Percentiles rank a stretch among this genome's conserved stretches.
Conservation (phyloP, 768 basidiomycete species). For the Cystobasidium onofrii region DNA sequence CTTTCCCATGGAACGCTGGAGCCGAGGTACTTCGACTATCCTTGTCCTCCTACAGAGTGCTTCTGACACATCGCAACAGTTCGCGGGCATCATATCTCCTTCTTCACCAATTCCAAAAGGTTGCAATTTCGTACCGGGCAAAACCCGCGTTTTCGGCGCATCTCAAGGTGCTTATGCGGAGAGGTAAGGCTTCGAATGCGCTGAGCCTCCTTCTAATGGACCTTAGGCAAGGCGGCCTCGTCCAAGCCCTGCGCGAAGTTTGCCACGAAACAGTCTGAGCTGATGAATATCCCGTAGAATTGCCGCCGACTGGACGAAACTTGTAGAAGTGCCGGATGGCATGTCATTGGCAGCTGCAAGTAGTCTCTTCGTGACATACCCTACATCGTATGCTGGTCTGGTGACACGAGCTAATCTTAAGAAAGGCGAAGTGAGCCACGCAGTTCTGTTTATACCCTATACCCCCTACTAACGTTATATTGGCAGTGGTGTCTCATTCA, state of each 20-base stretch:
- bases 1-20: conserved; percentile 76
- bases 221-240: neutral
- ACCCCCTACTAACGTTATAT: neutral
- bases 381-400: conserved; percentile 85
- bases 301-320: conserved; percentile 50
- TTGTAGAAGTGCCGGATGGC: conserved; percentile 64
- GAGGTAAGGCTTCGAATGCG: conserved; percentile 2
- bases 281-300: conserved; percentile 47
- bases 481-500: conserved; percentile 74
- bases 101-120: conserved; percentile 68
- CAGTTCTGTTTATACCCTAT: neutral
- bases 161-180: conserved; percentile 75
- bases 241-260: neutral
- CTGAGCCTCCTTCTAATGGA: no score
- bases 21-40: conserved; percentile 45
- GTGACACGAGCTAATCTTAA: conserved; percentile 74
- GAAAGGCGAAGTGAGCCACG: conserved; percentile 51
- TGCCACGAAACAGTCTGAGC: neutral
- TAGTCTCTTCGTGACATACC: conserved; percentile 74
- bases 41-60: neutral
- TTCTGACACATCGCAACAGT: conserved; percentile 49
- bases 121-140: conserved; percentile 66
- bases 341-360: conserved; percentile 80
- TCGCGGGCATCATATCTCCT: conserved; percentile 65
- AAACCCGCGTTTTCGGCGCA: conserved; percentile 76